Conservation (phyloP, 371 early-diverging fungal genomes). For the Dichotomocladium elegans region DNA sequence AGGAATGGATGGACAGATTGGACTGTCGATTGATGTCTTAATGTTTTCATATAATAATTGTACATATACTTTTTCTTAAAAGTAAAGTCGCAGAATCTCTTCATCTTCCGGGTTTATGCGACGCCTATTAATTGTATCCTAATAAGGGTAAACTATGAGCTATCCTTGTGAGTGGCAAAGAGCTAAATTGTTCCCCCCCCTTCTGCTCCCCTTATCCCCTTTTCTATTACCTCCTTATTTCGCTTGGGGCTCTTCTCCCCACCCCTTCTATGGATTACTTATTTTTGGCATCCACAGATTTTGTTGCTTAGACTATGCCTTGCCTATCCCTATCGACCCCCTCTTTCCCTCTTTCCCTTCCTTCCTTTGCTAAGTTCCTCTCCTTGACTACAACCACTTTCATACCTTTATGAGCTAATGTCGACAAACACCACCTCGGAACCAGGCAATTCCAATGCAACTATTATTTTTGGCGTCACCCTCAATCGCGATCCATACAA, state of each 20-base stretch:
- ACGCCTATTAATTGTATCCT: no score
- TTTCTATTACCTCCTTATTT: neutral
- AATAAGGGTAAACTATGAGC: no score
- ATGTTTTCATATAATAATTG: neutral
- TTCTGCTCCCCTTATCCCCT: neutral
- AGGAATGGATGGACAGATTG: constrained; percentile 45
- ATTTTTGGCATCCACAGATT: neutral
- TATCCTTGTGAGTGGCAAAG: no score
- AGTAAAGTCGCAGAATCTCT: no score
- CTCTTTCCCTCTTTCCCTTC: constrained; percentile 8
- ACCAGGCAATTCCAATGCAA: constrained; percentile 5
- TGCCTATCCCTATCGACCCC: neutral
- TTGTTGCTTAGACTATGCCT: neutral
- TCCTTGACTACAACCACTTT: neutral
- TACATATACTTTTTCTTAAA: neutral
- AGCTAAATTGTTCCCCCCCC: neutral
- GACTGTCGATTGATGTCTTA: constrained; percentile 15
- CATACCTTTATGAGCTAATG: constrained; percentile 7
- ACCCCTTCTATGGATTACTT: no score
- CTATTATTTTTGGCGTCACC: constrained; percentile 29
- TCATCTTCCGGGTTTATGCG: no score
- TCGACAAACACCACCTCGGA: constrained; percentile 4
- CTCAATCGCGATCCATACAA: constrained; percentile 27
- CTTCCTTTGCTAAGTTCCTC: neutral
- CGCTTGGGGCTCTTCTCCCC: neutral